These are phyloP conservation scores for Beauveria pseudobassiana DNA, from an alignment of 2,329 filamentous ascomycete species.

Conservation along the genomic window DNA sequence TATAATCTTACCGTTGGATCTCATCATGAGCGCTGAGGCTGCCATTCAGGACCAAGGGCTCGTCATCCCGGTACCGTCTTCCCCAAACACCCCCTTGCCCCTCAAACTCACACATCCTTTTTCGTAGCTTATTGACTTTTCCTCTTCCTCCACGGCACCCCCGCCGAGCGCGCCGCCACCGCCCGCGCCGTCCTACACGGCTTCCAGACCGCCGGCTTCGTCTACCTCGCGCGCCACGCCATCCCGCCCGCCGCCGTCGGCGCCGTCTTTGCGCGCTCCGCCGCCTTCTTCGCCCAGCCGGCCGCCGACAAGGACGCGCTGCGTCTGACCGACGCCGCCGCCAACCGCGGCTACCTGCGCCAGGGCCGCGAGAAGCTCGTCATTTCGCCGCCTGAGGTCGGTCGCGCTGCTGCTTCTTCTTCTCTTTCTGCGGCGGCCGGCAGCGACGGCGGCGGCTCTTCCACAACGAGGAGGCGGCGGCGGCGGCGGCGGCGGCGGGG, in stretches of 20 bases:
- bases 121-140: conserved; percentile 68
- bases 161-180: conserved; percentile 52
- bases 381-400: conserved; percentile 39
- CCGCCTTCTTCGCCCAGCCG: conserved; percentile 62
- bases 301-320: conserved; percentile 55
- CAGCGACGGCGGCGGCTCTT: conserved; percentile 22
- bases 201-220: conserved; percentile 81
- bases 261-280: conserved; percentile 59
- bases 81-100: too few relatives aligned
- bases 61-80: conserved; percentile 42
- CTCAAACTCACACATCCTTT: conserved; percentile 11
- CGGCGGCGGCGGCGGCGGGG: conserved; percentile 24
- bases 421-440: too few relatives aligned
- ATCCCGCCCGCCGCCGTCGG: conserved; percentile 53
- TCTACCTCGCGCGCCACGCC: conserved; percentile 77
- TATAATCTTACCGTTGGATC: background rate
- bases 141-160: conserved; percentile 59
- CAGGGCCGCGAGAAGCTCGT: conserved; percentile 64
- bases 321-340: conserved; percentile 63
- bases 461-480: conserved; percentile 16
- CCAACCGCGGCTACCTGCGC: conserved; percentile 67
- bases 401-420: conserved; percentile 29
- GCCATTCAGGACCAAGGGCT: conserved; percentile 46
- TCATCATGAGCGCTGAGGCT: conserved; percentile 17
- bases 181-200: conserved; percentile 68